These are phyloP conservation scores for Daldinia grandis DNA, from an alignment of 495 filamentous ascomycete genomes.

Conservation along the genomic window DNA sequence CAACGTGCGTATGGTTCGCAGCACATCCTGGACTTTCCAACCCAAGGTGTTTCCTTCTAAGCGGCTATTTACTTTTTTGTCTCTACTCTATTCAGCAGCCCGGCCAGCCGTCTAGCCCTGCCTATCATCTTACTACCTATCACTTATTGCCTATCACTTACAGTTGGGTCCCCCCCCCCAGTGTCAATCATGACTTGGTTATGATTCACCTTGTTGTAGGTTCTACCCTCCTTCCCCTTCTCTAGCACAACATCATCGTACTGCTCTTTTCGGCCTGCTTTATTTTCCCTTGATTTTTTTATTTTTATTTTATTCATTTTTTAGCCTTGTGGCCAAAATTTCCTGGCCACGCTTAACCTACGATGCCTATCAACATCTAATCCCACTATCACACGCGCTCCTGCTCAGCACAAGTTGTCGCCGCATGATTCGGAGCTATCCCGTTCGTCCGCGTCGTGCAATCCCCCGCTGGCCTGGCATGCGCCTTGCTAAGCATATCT, in stretches of 20 bases:
- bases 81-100: conserved; percentile 1
- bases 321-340: background rate
- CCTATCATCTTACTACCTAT: background rate
- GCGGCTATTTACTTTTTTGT: conserved; percentile 16
- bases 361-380: conserved; percentile 23
- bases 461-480: conserved; percentile 19
- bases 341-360: conserved; percentile 10
- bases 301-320: too few species aligned
- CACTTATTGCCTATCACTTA: conserved; percentile 2
- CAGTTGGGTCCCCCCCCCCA: conserved; percentile 31
- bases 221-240: conserved; percentile 22
- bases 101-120: background rate
- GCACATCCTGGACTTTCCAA: conserved; percentile 27
- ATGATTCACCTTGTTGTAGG: conserved; percentile 41
- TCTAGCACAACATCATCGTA: conserved; percentile 7
- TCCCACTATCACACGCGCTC: conserved; percentile 15
- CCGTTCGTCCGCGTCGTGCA: conserved; percentile 14
- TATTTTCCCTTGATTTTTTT: background rate
- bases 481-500: conserved; percentile 19
- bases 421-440: conserved; percentile 26
- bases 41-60: conserved; percentile 33
- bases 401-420: conserved; percentile 19
- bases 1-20: conserved; percentile 26
- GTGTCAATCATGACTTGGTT: conserved; percentile 37
- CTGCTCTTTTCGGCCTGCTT: conserved; percentile 19